Conservation (phyloP, 78 protist species). For the Speleostelium caveatum region DNA sequence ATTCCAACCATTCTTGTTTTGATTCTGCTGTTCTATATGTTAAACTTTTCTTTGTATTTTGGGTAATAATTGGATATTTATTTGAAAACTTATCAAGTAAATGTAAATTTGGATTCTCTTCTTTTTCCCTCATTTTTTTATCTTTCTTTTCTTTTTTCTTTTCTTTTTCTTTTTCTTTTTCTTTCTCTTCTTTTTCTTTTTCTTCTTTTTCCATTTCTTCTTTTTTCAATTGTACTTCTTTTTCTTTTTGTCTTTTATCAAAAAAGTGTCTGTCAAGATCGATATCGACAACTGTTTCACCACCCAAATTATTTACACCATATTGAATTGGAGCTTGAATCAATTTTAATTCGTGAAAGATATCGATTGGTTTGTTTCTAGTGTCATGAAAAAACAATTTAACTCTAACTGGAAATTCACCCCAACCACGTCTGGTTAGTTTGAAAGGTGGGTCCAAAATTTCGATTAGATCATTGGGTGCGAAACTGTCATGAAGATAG, state of each 20-base stretch:
- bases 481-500: slow-evolving; percentile 77
- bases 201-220: slow-evolving; percentile 6
- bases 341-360: slow-evolving; percentile 75
- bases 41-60: not conserved
- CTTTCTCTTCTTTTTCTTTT: not conserved
- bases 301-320: slow-evolving; percentile 26
- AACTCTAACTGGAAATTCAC: slow-evolving; percentile 84
- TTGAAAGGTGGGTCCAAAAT: slow-evolving; percentile 71
- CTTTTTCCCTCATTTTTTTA: not conserved
- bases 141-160: not conserved
- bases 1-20: slow-evolving; percentile 15
- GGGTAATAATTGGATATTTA: not conserved
- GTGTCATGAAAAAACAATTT: slow-evolving; percentile 73
- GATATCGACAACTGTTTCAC: slow-evolving; percentile 62
- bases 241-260: slow-evolving; percentile 59
- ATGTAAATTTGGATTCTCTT: not conserved
- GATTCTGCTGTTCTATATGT: slow-evolving; percentile 26
- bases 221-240: not conserved
- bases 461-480: slow-evolving; percentile 78
- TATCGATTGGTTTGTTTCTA: slow-evolving; percentile 82
- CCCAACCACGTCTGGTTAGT: slow-evolving; percentile 83
- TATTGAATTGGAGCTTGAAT: slow-evolving; percentile 61
- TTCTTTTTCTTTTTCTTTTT: not conserved
- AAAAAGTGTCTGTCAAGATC: slow-evolving; percentile 76
- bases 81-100: not conserved